Evolutionary conservation across 192 early-diverging fungal species (phyloP), one percentile per base, ranked within the genome.

Genomic region (Thamnidium elegans): DNA sequence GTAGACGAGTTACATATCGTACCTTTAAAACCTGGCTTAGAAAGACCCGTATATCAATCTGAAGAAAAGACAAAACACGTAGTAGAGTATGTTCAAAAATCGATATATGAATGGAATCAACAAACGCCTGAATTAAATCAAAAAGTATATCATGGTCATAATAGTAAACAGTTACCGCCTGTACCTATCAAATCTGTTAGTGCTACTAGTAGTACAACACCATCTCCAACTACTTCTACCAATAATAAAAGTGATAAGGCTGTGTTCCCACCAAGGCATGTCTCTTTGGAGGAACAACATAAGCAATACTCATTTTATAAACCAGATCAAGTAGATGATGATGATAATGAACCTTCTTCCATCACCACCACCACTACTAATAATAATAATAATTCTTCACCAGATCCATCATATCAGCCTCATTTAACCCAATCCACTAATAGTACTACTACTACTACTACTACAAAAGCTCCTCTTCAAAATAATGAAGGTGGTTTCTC

Each of bases 1-100:
- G 65, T 62, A 21, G 74, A 75, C 52, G 63, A 75, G 36, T 36
- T 75, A 7, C 58, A 70, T 48, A 68, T 75, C 0, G 53, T 64
- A 8, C 64, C 73, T 19, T 58, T 75, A 7, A 51, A 65, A 32
- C 10, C 26, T 2, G 54, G 60, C 5, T 53, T 70, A 51, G 66
- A 70, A 64, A 51, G 68, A 11, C 19, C 43, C 11, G 26, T 32
- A 4, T 73, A 73, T 43, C 45, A 61, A 67, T 61, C 61, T 58
- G 54, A 64, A 10, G 56, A 67, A 26, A 69, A 67, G 17, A 75
- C 74, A 9, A 43, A 44, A 6, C 51, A 20, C 7, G 61, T 75
- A 47, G 60, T 68, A 4, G 63, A 50, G 8, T 69, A 71, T 64
- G 59, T 64, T 11, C 60, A 36, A 6, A 3, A 65, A n/a, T 63